phyloP scores from a whole-genome alignment of 805 yeast species.

The Spencermartinsiella europaea region DNA sequence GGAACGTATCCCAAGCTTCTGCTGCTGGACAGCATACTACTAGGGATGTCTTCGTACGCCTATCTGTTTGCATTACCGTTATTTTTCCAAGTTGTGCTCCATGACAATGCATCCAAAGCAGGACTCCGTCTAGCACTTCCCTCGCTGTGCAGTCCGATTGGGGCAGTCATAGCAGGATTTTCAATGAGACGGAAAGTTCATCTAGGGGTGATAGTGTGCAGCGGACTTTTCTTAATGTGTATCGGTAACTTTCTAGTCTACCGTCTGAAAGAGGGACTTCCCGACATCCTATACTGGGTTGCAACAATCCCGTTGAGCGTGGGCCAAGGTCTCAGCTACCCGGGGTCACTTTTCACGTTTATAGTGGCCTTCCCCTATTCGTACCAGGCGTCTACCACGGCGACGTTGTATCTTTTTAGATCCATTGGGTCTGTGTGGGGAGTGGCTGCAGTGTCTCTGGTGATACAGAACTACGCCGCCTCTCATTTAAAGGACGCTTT shows the following conservation, averaged over 20 bases:
- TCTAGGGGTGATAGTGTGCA: conserved; percentile 5
- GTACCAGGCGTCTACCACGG: conserved; percentile 12
- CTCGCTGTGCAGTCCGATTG: conserved; percentile 11
- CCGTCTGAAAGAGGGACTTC: neutral
- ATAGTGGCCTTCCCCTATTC: conserved; percentile 8
- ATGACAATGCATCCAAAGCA: conserved; percentile 12
- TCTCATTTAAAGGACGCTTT: neutral
- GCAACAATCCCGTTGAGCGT: conserved; percentile 9
- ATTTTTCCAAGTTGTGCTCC: conserved; percentile 14
- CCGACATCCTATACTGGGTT: conserved; percentile 3
- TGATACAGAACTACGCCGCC: conserved; percentile 7
- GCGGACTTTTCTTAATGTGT: conserved; percentile 3
- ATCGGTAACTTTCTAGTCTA: conserved; percentile 8
- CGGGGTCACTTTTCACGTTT: conserved; percentile 12
- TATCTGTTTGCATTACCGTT: conserved; percentile 12
- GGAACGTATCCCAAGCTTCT: conserved; percentile 2
- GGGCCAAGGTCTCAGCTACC: conserved; percentile 13
- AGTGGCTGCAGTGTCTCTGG: conserved; percentile 11
- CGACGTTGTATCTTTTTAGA: conserved; percentile 10
- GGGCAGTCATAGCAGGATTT: conserved; percentile 12
- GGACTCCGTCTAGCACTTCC: conserved; percentile 12
- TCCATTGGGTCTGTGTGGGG: conserved; percentile 13
- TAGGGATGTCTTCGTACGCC: conserved; percentile 13
- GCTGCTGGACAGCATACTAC: conserved; percentile 5
- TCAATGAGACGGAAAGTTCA: conserved; percentile 6